These are phyloP conservation scores for Chlorella variabilis DNA, from an alignment of 163 green algal species.

Conservation along the genomic window DNA sequence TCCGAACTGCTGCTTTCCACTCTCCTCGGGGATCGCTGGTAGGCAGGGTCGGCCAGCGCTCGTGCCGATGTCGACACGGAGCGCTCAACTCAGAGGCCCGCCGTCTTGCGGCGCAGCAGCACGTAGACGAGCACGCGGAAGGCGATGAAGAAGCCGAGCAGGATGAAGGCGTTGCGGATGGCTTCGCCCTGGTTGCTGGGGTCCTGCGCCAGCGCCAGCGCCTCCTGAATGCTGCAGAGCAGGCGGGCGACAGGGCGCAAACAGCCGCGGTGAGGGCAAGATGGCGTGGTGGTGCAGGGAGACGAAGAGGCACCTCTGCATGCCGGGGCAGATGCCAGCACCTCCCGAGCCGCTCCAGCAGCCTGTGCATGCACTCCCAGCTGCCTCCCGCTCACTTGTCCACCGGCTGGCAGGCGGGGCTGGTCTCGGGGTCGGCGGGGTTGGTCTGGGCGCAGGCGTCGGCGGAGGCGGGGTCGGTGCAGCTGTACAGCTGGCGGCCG, in stretches of 20 bases:
- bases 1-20: too few relatives aligned
- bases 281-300: too few relatives aligned
- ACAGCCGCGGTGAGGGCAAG: too few relatives aligned
- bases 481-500: conserved; percentile 35
- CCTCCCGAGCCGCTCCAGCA: too few relatives aligned
- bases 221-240: conserved; percentile 30
- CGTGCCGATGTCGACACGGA: too few relatives aligned
- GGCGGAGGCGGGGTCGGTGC: conserved; percentile 16
- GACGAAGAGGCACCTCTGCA: too few relatives aligned
- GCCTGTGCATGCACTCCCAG: too few relatives aligned
- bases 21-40: too few relatives aligned
- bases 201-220: conserved; percentile 43
- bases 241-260: neutral
- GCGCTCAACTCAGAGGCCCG: conserved; percentile 21
- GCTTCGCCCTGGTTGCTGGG: conserved; percentile 25
- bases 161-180: conserved; percentile 39
- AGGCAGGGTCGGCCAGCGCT: too few relatives aligned
- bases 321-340: too few relatives aligned
- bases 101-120: conserved; percentile 56
- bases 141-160: conserved; percentile 51
- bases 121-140: conserved; percentile 60
- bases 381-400: conserved; percentile 22
- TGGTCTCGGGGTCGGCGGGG: conserved; percentile 32
- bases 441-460: conserved; percentile 25
- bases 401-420: conserved; percentile 45